Base-by-base conservation (phyloP, 2,329 filamentous ascomycete genomes). In the Xylaria sp. region DNA sequence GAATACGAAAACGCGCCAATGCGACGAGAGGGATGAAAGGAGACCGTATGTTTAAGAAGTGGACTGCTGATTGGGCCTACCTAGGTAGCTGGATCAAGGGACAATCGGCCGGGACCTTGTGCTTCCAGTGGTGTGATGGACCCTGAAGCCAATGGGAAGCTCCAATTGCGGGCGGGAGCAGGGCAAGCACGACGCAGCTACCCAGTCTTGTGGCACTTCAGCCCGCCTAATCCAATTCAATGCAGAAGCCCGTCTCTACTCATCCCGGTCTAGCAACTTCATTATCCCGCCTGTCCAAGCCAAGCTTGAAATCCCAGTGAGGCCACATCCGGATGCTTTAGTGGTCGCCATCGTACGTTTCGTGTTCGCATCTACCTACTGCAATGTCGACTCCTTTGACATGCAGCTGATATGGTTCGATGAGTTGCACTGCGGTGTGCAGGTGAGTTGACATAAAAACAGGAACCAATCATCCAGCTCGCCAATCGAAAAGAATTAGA, bases 1-100 rank as follows among this genome's bases (percentile, higher is more conserved):
- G 75, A 77, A 77, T 77, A 77, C 75, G 75, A 77, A 73, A 69
- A 66, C 66, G 65, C 56, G 63, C 18, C 32, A 15, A 41, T 41
- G 54, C 18, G 57, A 50, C 37, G 37, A 23, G 15, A 15, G 1
- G 34, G 34, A 37, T 37, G 34, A n/a, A 54, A 54, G 15, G 13
- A 28, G 70, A 70, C 70, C 23, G 63, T 71, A 60, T 64, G 50
- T 66, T 71, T 70, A 69, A 50, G 18, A 9, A 52, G 23, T 18
- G 3, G 8, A 5, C 18, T 39, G 20, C 13, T 61, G 52, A 61
- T 68, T 55, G 55, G 56, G 46, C 20, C 41, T 20, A n/a, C n/a
- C n/a, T n/a, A n/a, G n/a, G n/a, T n/a, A 52, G 55, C 28, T 52
- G 23, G 46, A 62, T 52, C 61, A 61, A 52, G 60, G 41, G 41